Evolutionary conservation across 768 basidiomycete species (phyloP).

Genomic region (Auriscalpium vulgare): DNA sequence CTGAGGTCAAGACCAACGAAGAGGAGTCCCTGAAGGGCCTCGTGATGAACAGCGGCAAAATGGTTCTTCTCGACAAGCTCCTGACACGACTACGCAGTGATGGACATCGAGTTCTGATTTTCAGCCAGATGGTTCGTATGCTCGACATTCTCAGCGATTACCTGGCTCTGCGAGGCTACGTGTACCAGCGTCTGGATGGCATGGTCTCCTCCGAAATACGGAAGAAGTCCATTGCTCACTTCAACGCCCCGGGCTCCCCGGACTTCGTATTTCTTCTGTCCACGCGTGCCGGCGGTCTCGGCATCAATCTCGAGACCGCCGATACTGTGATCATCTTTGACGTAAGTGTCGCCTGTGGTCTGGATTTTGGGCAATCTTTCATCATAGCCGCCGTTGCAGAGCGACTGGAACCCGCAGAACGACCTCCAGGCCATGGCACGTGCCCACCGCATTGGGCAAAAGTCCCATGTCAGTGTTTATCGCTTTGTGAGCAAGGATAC

Average conservation of each 20-base stretch:
- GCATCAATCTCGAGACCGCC: constrained; percentile 98
- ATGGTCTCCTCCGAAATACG: constrained; percentile 89
- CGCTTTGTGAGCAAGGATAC: constrained; percentile 98
- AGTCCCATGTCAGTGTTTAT: constrained; percentile 97
- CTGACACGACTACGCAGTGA: constrained; percentile 84
- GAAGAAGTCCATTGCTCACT: constrained; percentile 95
- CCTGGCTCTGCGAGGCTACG: constrained; percentile 83
- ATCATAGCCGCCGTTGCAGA: constrained; percentile 38
- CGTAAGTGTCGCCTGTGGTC: constrained; percentile 39
- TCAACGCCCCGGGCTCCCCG: constrained; percentile 85
- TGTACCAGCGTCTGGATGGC: constrained; percentile 92
- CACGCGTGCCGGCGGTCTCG: constrained; percentile 93
- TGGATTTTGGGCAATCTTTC: constrained; percentile 6
- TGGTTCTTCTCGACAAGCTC: constrained; percentile 96
- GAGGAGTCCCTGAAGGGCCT: constrained; percentile 93
- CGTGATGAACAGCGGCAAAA: constrained; percentile 97
- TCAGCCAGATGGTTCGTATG: constrained; percentile 99
- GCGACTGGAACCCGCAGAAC: constrained; percentile 98
- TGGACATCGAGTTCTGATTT: constrained; percentile 95
- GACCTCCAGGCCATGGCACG: constrained; percentile 99
- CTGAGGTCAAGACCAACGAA: constrained; percentile 53
- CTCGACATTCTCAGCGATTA: constrained; percentile 98
- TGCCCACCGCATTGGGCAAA: constrained; percentile 97
- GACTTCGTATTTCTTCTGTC: constrained; percentile 97
- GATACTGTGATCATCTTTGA: constrained; percentile 99